These are phyloP conservation scores for Penicillium bovifimosum DNA, from an alignment of 495 filamentous ascomycete species.

Conservation along the genomic window DNA sequence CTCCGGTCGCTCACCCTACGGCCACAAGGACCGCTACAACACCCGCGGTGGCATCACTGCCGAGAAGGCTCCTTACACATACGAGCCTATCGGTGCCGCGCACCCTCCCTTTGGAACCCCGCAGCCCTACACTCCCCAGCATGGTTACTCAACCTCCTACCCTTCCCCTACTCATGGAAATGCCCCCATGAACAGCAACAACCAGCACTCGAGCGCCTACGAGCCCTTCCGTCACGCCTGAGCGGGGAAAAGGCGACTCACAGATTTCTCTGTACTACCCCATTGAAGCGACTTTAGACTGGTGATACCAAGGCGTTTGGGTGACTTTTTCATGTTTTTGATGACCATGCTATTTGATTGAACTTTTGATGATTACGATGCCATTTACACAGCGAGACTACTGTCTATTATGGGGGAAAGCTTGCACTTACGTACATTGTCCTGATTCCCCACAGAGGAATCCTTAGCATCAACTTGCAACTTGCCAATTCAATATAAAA, in stretches of 20 bases:
- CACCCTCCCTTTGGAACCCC: conserved; percentile 14
- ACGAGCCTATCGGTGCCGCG: conserved; percentile 42
- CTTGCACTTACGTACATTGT: not conserved
- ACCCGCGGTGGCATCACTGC: conserved; percentile 28
- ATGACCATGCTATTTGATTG: conserved; percentile 5
- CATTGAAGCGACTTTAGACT: conserved; percentile 21
- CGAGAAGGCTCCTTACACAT: conserved; percentile 49
- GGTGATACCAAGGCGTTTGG: conserved; percentile 24
- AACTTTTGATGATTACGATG: conserved; percentile 11
- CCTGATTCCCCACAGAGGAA: not conserved
- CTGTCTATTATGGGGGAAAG: not conserved
- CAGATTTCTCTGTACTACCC: conserved; percentile 1
- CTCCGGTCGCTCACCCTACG: conserved; percentile 50
- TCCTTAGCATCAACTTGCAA: not conserved
- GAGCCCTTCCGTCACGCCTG: conserved; percentile 45
- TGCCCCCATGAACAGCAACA: conserved; percentile 20
- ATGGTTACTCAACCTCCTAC: conserved; percentile 27
- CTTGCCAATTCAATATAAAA: not conserved
- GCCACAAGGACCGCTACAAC: conserved; percentile 28
- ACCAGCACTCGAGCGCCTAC: conserved; percentile 31
- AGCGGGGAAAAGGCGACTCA: conserved; percentile 8
- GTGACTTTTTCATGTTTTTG: conserved; percentile 9
- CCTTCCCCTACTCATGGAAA: conserved; percentile 17
- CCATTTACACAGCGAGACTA: not conserved
- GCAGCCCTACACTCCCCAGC: conserved; percentile 11